Base-by-base conservation (phyloP, 176 grass and related monocot genomes). In the Oryza punctata region DNA sequence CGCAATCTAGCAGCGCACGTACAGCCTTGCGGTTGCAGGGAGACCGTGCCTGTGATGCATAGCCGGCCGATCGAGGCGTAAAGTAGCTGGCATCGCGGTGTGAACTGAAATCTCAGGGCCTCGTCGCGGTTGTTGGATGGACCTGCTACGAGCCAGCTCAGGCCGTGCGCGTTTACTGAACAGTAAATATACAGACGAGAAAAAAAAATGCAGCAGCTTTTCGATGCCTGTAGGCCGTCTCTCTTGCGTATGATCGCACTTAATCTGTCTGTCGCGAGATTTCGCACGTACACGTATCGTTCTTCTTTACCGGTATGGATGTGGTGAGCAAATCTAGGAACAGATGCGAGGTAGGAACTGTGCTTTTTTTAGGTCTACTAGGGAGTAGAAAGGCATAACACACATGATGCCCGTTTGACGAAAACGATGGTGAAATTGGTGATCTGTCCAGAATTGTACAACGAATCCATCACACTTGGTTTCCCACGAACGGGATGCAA, bases 391-490 rank as follows among this genome's bases (percentile, higher is more conserved):
- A 71, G n/a, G 38, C 28, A 40, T 24, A 65, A 65, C 32, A 72
- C 77, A 54, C 43, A 57, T 67, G 68, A 54, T 35, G 57, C 25
- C 33, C 50, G 68, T 41, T 16, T 19, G 67, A 26, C 41, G 57
- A 10, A 14, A 77, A 16, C 18, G 6, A 1, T 13, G 24, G 69
- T 70, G 86, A 82, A 82, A 24, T 0, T 12, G 30, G 69, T 70
- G 86, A 82, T 32, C 49, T 87, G 85, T 61, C 85, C 3, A 19
- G 10, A 64, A 77, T 70, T 70, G 85, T 75, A 15, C 64, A 5
- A 82, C 85, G 64, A 86, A 60, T 21, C 14, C 73, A 41, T 12
- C 37, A 38, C 5, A 40, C 49, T 54, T 29, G 12, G 5, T 16
- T 29, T 28, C 23, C n/a, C 57, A 61, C 18, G 29, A 52, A 50